Evolutionary conservation across 495 filamentous ascomycete genomes (phyloP), one percentile per base, ranked within the genome.

Genomic region (Trichoderma virens): DNA sequence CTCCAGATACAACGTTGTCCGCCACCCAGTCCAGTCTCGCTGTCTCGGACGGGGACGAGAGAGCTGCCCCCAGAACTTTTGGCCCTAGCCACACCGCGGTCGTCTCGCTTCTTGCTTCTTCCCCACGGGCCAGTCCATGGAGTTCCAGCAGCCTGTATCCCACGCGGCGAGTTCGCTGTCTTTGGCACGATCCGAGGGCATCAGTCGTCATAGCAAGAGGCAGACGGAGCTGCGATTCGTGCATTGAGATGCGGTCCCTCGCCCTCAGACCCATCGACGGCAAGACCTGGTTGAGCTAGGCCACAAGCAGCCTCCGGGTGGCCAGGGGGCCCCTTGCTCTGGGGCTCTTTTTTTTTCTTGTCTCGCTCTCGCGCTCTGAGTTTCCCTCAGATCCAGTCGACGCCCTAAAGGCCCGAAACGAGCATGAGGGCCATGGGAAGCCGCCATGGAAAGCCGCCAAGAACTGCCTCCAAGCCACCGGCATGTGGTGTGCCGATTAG

Each of bases 381-480:
- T 3, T 9, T 23, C 25, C 18, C 25, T 56, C 11, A 28, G 51
- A 56, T 56, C 51, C 4, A 47, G 27, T 9, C 51, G n/a, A n/a
- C 51, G 11, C 51, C 20, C 25, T 3, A 30, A 56, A 56, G 51
- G 51, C 51, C 51, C 51, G 51, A 56, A 56, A 56, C 51, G 51
- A 56, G 23, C 23, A 51, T 7, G 45, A 30, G 27, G 23, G 51
- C 23, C 25, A 56, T 9, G 51, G 30, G 30, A 56, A 56, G 18
- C 41, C 41, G 16, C 16, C 51, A 28, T 27, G 27, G 27, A 23
- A 28, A 56, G 41, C 41, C 41, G 41, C n/a, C 39, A n/a, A n/a
- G n/a, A n/a, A 18, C 8, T 56, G 9, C 23, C 51, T 56, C 51
- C 51, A 56, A 56, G 51, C 51, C 51, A 56, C 51, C 51, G 51